A percentile compares a stretch with the other conserved stretches of the same genome.
Evolutionary conservation across 441 rosid genomes (phyloP).

Genomic region (Croton setiger): DNA sequence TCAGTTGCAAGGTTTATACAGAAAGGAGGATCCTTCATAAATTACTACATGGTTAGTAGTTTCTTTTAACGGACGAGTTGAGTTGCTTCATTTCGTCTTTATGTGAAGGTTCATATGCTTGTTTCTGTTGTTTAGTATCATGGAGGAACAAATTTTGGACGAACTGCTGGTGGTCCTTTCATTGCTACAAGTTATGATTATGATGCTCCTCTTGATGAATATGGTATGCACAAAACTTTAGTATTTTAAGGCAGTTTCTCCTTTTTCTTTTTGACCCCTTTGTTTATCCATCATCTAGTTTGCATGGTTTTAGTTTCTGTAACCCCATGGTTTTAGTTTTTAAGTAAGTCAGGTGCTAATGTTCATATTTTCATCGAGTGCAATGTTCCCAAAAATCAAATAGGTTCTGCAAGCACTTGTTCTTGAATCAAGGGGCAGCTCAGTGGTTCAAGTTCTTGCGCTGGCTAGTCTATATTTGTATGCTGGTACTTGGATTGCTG

Average conservation of each 20-base stretch:
- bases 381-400: not conserved
- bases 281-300: not conserved
- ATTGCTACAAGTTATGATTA: conserved; percentile 97
- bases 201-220: conserved; percentile 97
- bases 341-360: not conserved
- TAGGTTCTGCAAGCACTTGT: not conserved
- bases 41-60: conserved; percentile 76
- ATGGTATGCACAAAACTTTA: conserved; percentile 44
- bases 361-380: not conserved
- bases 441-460: not conserved
- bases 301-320: not conserved
- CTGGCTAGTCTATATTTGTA: not conserved
- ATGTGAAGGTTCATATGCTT: conserved; percentile 20
- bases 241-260: not conserved
- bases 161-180: conserved; percentile 99
- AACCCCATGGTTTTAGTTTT: not conserved
- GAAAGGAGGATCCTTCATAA: conserved; percentile 91
- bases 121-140: conserved; percentile 62
- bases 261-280: not conserved
- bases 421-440: not conserved
- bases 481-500: not conserved
- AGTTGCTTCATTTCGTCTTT: conserved; percentile 14
- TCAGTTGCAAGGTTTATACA: conserved; percentile 93
- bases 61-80: conserved; percentile 8
- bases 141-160: conserved; percentile 97